Evolutionary conservation across 2,329 filamentous ascomycete species (phyloP).

Genomic region (Pseudocercospora macadamiae): DNA sequence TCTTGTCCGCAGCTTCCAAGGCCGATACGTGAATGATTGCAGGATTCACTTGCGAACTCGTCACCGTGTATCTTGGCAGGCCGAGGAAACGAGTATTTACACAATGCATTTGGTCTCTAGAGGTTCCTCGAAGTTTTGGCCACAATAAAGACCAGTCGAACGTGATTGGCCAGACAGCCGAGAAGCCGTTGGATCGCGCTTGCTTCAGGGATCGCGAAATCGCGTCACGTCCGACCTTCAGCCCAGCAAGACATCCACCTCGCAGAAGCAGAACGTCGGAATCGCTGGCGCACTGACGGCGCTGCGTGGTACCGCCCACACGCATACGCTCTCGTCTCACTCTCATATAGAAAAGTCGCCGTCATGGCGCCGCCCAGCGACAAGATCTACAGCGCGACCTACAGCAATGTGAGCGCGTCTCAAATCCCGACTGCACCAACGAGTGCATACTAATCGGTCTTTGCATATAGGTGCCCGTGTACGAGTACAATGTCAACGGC

Average conservation of each 20-base stretch:
- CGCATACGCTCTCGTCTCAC: background rate
- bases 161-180: too few relatives aligned
- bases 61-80: too few relatives aligned
- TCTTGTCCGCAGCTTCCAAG: background rate
- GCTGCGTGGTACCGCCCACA: too few relatives aligned
- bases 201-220: too few relatives aligned
- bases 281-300: too few relatives aligned
- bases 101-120: background rate
- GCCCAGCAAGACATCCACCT: too few relatives aligned
- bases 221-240: slow-evolving; percentile 3
- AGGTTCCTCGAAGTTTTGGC: background rate
- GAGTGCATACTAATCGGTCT: background rate
- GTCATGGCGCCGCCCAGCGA: slow-evolving; percentile 34
- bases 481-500: slow-evolving; percentile 83
- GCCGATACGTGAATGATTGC: background rate
- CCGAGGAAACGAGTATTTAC: too few relatives aligned
- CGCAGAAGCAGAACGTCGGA: too few relatives aligned
- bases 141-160: background rate
- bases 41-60: background rate
- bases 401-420: slow-evolving; percentile 50
- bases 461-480: slow-evolving; percentile 77
- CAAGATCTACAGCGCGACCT: slow-evolving; percentile 66
- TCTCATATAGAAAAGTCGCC: background rate
- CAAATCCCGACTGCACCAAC: background rate
- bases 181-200: too few relatives aligned